A percentile compares a stretch with the other conserved stretches of the same genome.
Conservation (phyloP, 139 green algal genomes). For the Tetraselmis striata region DNA sequence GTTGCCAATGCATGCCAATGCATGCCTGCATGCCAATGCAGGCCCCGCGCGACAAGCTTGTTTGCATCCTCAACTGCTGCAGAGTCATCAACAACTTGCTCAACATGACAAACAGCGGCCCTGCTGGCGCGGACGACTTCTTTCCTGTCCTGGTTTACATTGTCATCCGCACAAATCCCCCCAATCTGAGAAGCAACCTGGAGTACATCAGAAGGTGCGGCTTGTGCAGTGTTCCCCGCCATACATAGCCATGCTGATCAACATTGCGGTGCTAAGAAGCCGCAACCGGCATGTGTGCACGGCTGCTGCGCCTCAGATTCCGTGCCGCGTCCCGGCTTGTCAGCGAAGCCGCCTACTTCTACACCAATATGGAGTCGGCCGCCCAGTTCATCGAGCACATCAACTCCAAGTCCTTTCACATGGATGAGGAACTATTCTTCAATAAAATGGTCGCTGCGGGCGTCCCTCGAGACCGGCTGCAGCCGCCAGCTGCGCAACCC, state of each 20-base stretch:
- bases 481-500: background rate
- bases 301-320: background rate
- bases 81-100: constrained; percentile 78
- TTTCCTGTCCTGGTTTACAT: constrained; percentile 88
- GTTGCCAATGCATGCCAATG: too few relatives aligned
- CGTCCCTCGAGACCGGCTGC: background rate
- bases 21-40: too few relatives aligned
- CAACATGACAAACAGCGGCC: background rate
- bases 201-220: constrained; percentile 74
- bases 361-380: constrained; percentile 48
- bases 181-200: constrained; percentile 59
- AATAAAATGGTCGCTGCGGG: background rate
- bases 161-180: constrained; percentile 64
- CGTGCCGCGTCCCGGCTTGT: constrained; percentile 15
- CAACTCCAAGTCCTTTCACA: background rate
- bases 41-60: constrained; percentile 92
- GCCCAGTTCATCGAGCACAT: constrained; percentile 28
- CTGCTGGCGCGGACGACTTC: constrained; percentile 87
- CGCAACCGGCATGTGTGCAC: too few relatives aligned
- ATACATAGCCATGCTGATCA: too few relatives aligned
- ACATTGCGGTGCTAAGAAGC: too few relatives aligned
- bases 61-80: constrained; percentile 89
- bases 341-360: constrained; percentile 44
- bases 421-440: background rate
- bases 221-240: too few relatives aligned